phyloP scores from a whole-genome alignment of 2,329 filamentous ascomycete species.

The Microcyclospora tardicrescens region DNA sequence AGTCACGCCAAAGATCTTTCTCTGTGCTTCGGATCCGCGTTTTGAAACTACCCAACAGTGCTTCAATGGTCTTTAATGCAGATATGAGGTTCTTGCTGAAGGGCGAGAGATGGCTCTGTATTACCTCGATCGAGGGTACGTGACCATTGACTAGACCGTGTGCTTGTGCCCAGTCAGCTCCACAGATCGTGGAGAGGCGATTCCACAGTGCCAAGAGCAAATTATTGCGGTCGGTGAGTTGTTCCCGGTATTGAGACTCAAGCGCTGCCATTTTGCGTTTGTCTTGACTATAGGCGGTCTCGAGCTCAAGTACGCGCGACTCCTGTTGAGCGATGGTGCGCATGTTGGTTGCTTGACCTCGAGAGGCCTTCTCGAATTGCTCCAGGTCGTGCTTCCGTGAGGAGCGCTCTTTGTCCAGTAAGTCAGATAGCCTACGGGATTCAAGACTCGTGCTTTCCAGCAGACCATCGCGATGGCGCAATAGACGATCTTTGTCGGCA shows the following conservation, averaged over 20 bases:
- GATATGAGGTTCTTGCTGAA: slow-evolving; percentile 83
- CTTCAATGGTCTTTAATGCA: slow-evolving; percentile 78
- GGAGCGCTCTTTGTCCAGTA: slow-evolving; percentile 82
- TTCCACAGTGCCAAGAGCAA: slow-evolving; percentile 85
- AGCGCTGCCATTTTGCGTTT: slow-evolving; percentile 62
- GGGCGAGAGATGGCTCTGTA: slow-evolving; percentile 70
- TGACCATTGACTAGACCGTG: slow-evolving; percentile 83
- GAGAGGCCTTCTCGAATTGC: slow-evolving; percentile 77
- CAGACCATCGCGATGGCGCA: slow-evolving; percentile 77
- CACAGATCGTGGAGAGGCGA: slow-evolving; percentile 70
- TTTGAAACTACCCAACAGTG: slow-evolving; percentile 64
- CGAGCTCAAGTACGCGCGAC: slow-evolving; percentile 71
- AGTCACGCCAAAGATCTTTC: slow-evolving; percentile 79
- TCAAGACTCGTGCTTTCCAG: slow-evolving; percentile 84
- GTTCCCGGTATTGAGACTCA: slow-evolving; percentile 72
- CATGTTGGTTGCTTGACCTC: slow-evolving; percentile 75
- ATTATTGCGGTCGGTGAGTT: slow-evolving; percentile 79
- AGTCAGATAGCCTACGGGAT: slow-evolving; percentile 67
- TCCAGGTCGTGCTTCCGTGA: slow-evolving; percentile 75
- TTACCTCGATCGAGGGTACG: slow-evolving; percentile 70
- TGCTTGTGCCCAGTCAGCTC: slow-evolving; percentile 79
- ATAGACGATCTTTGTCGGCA: slow-evolving; percentile 79
- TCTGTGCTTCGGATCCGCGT: slow-evolving; percentile 73
- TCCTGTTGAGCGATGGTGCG: slow-evolving; percentile 77
- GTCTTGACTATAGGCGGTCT: slow-evolving; percentile 64